Base-by-base conservation (phyloP, 1,139 yeast species). In the Meyerozyma guilliermondii region DNA sequence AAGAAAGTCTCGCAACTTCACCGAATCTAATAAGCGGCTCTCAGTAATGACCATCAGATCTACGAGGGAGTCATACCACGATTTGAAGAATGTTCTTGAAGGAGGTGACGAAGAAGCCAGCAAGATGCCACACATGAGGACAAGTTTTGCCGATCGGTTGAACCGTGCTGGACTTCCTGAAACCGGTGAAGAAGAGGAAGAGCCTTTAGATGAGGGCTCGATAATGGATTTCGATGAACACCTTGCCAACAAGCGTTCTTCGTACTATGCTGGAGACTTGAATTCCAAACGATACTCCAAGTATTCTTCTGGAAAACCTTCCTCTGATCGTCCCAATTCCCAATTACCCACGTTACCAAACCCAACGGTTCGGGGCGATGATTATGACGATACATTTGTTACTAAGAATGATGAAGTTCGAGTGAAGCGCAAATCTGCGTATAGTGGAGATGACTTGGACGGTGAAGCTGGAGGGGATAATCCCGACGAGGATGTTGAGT, bases 31-130 rank as follows among this genome's bases (percentile, higher is more conserved):
- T 56, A 83, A 81, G 62, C 73, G 92, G 54, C 66, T 83, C 40
- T 81, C 88, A 17, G 85, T 83, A 9, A 62, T 84, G 41, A 81
- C 89, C 1, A 67, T 83, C 63, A 81, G 82, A 51, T 83, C 89
- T 1, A 80, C 89, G 3, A 81, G 75, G 48, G 80, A 74, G 43
- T 81, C 88, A 0, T 83, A 76, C 52, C 75, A 74, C 36, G 83
- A 83, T 55, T 68, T 83, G 56, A 78, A 76, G 43, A 72, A 80
- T 8, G 74, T 79, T 41, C 60, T 81, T 48, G 71, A 71, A 40
- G 63, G 62, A 14, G 66, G 63, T 41, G 67, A 66, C 18, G 62
- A 55, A 38, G 58, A 52, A 11, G 50, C 42, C 24, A 34, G 53
- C 46, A 44, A 48, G 2, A 50, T 51, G 49, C 68, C 67, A 39